Evolutionary conservation across 805 yeast species (phyloP).

Genomic region (Metschnikowia cerradonensis): DNA sequence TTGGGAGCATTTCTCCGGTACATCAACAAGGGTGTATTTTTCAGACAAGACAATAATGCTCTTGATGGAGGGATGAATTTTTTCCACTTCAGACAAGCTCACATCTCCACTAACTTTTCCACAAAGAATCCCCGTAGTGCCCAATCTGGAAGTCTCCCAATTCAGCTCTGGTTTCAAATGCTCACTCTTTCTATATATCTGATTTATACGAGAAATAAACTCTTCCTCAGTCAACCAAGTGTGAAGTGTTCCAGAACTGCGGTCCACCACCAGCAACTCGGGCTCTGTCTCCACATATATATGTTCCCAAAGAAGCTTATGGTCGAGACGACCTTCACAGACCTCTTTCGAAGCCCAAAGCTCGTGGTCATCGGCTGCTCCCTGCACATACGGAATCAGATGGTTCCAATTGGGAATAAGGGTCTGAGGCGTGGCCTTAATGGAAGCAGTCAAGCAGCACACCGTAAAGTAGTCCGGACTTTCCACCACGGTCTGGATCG

Average conservation of each 20-base stretch:
- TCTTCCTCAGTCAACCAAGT: conserved; percentile 23
- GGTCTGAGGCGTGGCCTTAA: conserved; percentile 5
- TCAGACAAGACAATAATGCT: conserved; percentile 26
- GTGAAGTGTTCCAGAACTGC: conserved; percentile 19
- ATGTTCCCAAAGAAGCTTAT: conserved; percentile 53
- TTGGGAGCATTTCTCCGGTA: conserved; percentile 10
- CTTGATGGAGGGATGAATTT: not conserved
- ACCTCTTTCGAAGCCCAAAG: conserved; percentile 52
- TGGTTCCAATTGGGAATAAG: conserved; percentile 10
- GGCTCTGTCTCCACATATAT: conserved; percentile 14
- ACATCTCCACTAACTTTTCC: conserved; percentile 23
- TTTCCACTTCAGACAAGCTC: conserved; percentile 6
- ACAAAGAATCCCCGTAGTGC: conserved; percentile 25
- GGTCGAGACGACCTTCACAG: conserved; percentile 47
- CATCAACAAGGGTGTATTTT: conserved; percentile 1
- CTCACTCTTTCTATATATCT: conserved; percentile 7
- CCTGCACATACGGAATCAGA: conserved; percentile 63
- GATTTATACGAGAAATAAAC: conserved; percentile 18
- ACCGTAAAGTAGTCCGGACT: conserved; percentile 7
- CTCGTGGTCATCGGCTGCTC: conserved; percentile 94
- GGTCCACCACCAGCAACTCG: conserved; percentile 19
- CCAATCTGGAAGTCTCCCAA: conserved; percentile 14
- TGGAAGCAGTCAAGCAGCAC: conserved; percentile 16
- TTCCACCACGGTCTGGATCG: not conserved
- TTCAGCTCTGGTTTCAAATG: not conserved